Evolutionary conservation across 2,329 filamentous ascomycete genomes (phyloP).

Genomic region (Chaetomiaceae sp.): DNA sequence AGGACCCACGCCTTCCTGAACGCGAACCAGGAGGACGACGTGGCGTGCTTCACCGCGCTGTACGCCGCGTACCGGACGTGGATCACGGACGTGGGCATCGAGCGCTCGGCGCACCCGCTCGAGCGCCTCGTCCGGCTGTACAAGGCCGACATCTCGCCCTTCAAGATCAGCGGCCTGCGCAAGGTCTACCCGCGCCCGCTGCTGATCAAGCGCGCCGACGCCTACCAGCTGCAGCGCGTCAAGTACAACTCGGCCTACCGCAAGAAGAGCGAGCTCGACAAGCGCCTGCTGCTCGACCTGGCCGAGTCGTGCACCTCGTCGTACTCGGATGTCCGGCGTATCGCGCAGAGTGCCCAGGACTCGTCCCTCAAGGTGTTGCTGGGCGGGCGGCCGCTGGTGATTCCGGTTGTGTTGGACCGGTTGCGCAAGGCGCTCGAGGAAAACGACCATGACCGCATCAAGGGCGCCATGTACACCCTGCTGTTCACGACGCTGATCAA

Average conservation of each 20-base stretch:
- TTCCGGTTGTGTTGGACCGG: slow-evolving; percentile 75
- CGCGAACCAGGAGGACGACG: slow-evolving; percentile 85
- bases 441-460: slow-evolving; percentile 84
- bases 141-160: slow-evolving; percentile 79
- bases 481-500: slow-evolving; percentile 84
- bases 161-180: slow-evolving; percentile 86
- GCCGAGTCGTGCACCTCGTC: slow-evolving; percentile 83
- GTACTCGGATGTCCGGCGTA: slow-evolving; percentile 92
- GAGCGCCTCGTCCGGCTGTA: slow-evolving; percentile 82
- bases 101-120: slow-evolving; percentile 86
- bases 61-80: slow-evolving; percentile 91
- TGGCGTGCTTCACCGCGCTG: slow-evolving; percentile 86
- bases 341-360: slow-evolving; percentile 86
- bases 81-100: slow-evolving; percentile 97
- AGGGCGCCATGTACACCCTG: slow-evolving; percentile 86
- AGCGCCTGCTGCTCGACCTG: slow-evolving; percentile 74
- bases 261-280: slow-evolving; percentile 85
- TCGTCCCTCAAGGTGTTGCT: slow-evolving; percentile 88
- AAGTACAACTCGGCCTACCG: slow-evolving; percentile 88
- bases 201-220: slow-evolving; percentile 86
- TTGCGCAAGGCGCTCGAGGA: slow-evolving; percentile 72
- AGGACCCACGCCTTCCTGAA: slow-evolving; percentile 78
- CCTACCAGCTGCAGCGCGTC: slow-evolving; percentile 89
- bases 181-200: slow-evolving; percentile 90
- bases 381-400: slow-evolving; percentile 80